Base-by-base conservation (phyloP, 129 eudicot genomes). In the Solidago caesia region DNA sequence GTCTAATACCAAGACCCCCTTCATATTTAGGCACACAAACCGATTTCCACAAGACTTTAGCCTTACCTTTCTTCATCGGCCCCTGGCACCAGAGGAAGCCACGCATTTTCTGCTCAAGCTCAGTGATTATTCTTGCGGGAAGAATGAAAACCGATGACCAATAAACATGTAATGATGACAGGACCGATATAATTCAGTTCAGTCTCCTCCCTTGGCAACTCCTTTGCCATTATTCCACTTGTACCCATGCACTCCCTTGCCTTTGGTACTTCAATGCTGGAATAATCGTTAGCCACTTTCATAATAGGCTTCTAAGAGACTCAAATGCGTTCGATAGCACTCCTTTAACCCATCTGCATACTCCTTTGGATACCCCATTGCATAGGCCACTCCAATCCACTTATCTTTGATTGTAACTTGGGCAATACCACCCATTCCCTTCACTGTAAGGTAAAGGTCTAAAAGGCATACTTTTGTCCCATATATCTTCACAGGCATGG, bases 361-460 rank as follows among this genome's bases (percentile, higher is more conserved):
- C 11, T 64, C 29, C 8, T 4, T 64, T 7, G 70, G 70, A 10
- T 41, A 64, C 70, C 70, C 29, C 70, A 64, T 64, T 7, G 70
- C 70, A 64, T 64, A 13, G 51, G 70, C 70, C n/a, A 64, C 70
- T 2, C 8, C 2, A 3, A 41, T 14, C 70, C 70, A 64, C 25
- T 64, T 9, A 2, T 43, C 6, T 0, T 64, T 7, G 12, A 13
- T 41, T 41, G 27, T 2, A 3, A 64, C 70, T 5, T 43, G 26
- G 51, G 27, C 6, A 64, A 41, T 7, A 4, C 70, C 70, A 5
- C 70, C 70, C 70, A 64, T 41, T 4, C 49, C 49, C 11, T 64
- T 64, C 27, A 64, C 51, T 0, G 70, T 64, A 5, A 64, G 12
- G 12, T 64, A 64, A n/a, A 64, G 70, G 10, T 64, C 70, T 43